Evolutionary conservation across 495 filamentous ascomycete genomes (phyloP).

Genomic region (Tetracladium marchalianum): DNA sequence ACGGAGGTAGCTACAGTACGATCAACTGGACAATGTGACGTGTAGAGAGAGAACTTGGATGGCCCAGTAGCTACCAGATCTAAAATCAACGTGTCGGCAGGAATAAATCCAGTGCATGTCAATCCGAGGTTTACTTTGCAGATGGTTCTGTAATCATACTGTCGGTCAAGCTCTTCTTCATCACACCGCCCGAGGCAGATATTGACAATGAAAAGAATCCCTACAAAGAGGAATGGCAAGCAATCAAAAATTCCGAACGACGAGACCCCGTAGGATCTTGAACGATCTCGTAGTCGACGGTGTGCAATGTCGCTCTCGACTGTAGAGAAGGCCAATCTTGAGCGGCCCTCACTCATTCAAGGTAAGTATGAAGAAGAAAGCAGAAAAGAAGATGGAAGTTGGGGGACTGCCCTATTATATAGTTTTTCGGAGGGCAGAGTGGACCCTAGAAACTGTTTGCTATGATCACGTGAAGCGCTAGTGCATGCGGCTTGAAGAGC

Average conservation of each 20-base stretch:
- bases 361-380: constrained; percentile 19
- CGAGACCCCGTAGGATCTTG: constrained; percentile 61
- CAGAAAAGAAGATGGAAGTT: not conserved
- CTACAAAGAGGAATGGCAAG: constrained; percentile 16
- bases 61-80: too few species aligned
- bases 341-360: constrained; percentile 12
- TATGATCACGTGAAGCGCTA: too few species aligned
- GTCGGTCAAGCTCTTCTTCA: constrained; percentile 33
- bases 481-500: too few species aligned
- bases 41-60: too few species aligned
- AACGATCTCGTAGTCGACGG: constrained; percentile 56
- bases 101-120: too few species aligned
- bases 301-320: constrained; percentile 70
- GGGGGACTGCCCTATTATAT: too few species aligned
- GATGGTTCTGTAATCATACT: not conserved
- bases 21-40: too few species aligned
- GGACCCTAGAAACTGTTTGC: too few species aligned
- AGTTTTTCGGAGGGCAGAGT: too few species aligned
- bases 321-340: constrained; percentile 15
- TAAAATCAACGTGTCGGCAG: too few species aligned
- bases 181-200: constrained; percentile 31
- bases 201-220: constrained; percentile 41
- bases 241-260: constrained; percentile 64
- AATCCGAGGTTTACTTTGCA: too few species aligned
- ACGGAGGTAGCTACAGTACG: too few species aligned